Evolutionary conservation across 176 grass and related monocot species (phyloP), one percentile per base, ranked within the genome.

Genomic region (Alopecurus myosuroides): DNA sequence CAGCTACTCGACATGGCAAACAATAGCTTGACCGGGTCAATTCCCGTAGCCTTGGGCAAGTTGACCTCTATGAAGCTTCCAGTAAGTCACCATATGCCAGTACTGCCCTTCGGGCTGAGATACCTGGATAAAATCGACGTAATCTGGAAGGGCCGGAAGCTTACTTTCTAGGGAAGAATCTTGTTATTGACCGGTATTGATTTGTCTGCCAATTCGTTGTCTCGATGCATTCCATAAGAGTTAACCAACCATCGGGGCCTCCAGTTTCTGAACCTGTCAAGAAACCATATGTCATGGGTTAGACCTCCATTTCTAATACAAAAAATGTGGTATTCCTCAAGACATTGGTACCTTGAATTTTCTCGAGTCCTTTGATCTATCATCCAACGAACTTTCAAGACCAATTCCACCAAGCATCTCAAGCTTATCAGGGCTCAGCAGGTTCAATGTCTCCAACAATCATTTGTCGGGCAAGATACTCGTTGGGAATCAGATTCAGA

Each of bases 391-490:
- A 26, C 60, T 94, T 10, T 77, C 50, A n/a, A 87, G 89, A 70
- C 2, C 11, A 26, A 94, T 94, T 83, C 90, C 92, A 64, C 26
- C 22, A 6, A 74, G 71, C 26, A 29, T 74, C 26, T 29, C 15
- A 0, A 4, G 7, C 28, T 6, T 74, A 14, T 50, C 44, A 3
- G 10, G 7, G 6, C 71, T 74, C 18, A 64, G 25, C 22, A 53
- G 3, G 11, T 53, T 94, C 35, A 91, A 94, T 71, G 22, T 94
- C 34, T 92, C 89, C 7, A 63, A 89, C 52, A 94, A 94, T 25
- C 18, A 79, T 52, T 66, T 91, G 40, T 82, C 83, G 0, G 92
- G 92, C 57, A 30, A 78, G 48, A 94, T 94, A 49, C 92, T 87
- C 4, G 49, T 3, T 0, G 90, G 87, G 4, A 73, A 3, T 51